Evolutionary conservation across 2,329 filamentous ascomycete genomes (phyloP), one percentile per base, ranked within the genome.

Genomic region (Colletotrichum eremochloae): DNA sequence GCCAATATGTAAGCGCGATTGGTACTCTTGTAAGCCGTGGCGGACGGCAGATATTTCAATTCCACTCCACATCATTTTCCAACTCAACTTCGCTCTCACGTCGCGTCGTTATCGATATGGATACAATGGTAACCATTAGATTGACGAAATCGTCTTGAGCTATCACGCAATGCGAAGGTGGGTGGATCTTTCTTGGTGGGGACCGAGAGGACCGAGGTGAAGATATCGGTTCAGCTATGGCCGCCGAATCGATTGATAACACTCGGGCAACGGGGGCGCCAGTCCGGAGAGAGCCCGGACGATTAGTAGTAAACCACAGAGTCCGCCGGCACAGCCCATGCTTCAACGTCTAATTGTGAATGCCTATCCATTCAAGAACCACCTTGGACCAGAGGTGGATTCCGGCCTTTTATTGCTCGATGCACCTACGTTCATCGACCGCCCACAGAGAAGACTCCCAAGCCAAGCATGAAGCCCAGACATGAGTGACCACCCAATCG

Each of bases 141-240:
- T 64, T 72, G 69, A 72, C 69, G 69, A 58, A 68, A 72, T 72
- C 66, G 36, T 24, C 31, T 46, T 64, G 36, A 36, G 24, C 46
- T 50, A 72, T 72, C 60, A 72, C 69, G 69, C 69, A 64, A 72
- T 69, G 60, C 44, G 33, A 55, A 42, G 5, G 68, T 67, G 68
- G 5, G 68, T 67, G 68, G 68, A 56, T 53, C 60, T 62, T 46
- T 33, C 53, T 72, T 66, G 66, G 68, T 71, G 9, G 9, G 46
- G 38, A 64, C 69, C 69, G 69, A 72, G 58, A 50, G 31, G 38
- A 69, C 8, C 11, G 60, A 44, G n/a, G 66, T 36, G 53, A 48
- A 63, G 67, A 72, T 61, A 64, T 64, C 69, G 69, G 69, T 50
- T 38, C 52, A 68, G 55, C 14, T 38, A 33, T 20, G 24, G 52